phyloP scores from a whole-genome alignment of 352 stramenopile genomes.

The Phytophthora megakarya region DNA sequence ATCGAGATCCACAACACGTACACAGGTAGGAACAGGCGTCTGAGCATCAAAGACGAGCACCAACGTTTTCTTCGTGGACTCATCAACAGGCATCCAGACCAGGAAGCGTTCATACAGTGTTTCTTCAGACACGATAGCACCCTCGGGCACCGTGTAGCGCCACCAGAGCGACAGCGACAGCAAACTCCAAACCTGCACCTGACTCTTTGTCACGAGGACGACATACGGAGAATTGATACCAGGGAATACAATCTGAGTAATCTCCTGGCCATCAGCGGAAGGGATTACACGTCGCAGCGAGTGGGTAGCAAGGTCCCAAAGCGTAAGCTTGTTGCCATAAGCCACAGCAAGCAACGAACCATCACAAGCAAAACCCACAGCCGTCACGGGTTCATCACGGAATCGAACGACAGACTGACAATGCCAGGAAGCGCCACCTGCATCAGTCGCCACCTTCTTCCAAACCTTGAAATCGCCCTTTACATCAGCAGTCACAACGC shows the following conservation, averaged over 20 bases:
- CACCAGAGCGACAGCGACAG: conserved; percentile 71
- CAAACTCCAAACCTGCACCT: conserved; percentile 83
- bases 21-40: conserved; percentile 49
- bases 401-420: conserved; percentile 85
- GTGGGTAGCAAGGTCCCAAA: conserved; percentile 85
- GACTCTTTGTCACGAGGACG: conserved; percentile 53
- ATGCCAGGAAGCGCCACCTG: conserved; percentile 51
- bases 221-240: conserved; percentile 64
- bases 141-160: conserved; percentile 61
- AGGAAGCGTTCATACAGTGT: conserved; percentile 54
- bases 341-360: conserved; percentile 85
- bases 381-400: conserved; percentile 68
- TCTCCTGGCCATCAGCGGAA: conserved; percentile 58
- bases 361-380: conserved; percentile 72
- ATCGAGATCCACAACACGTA: conserved; percentile 49
- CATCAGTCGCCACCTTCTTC: conserved; percentile 42
- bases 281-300: conserved; percentile 75
- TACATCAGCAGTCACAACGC: conserved; percentile 68
- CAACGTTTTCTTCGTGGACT: conserved; percentile 43
- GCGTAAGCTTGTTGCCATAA: conserved; percentile 78
- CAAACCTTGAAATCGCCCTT: conserved; percentile 85
- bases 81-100: conserved; percentile 41
- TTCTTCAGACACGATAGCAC: conserved; percentile 41
- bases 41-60: conserved; percentile 56
- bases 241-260: conserved; percentile 67